These are phyloP conservation scores for Amborella trichopoda DNA, from an alignment of 164 flowering plant genomes.

Conservation along the genomic window DNA sequence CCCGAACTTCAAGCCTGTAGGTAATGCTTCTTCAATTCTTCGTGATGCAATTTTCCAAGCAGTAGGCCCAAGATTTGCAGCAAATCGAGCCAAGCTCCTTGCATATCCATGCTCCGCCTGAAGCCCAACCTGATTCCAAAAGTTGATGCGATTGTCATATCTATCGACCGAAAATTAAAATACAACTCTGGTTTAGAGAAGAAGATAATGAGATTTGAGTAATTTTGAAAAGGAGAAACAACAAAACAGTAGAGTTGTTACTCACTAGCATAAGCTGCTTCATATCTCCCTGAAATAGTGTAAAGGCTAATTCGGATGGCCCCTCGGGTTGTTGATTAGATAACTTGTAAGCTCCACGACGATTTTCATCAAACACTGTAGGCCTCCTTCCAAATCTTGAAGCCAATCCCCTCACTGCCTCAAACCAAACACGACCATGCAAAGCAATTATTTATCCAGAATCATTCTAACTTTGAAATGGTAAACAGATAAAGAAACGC, in stretches of 20 bases:
- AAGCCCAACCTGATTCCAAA: conserved; percentile 55
- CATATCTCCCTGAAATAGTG: conserved; percentile 63
- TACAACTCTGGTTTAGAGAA: neutral
- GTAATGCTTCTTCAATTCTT: conserved; percentile 49
- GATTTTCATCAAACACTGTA: conserved; percentile 52
- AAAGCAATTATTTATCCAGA: neutral
- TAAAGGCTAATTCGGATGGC: conserved; percentile 45
- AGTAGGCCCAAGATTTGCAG: conserved; percentile 71
- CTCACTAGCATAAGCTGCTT: conserved; percentile 84
- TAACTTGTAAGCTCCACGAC: conserved; percentile 55
- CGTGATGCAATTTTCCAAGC: conserved; percentile 68
- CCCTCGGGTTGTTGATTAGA: conserved; percentile 29
- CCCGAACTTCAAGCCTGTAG: conserved; percentile 42
- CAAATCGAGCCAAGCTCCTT: conserved; percentile 75
- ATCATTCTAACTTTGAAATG: neutral
- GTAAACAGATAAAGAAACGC: neutral
- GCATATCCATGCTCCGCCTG: conserved; percentile 58
- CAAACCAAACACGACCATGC: conserved; percentile 7
- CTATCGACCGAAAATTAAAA: neutral
- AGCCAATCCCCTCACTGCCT: conserved; percentile 42
- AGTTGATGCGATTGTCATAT: neutral
- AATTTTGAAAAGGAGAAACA: neutral
- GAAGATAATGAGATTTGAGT: neutral
- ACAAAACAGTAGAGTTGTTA: conserved; percentile 2
- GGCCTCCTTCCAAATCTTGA: conserved; percentile 52